Evolutionary conservation across 106 monocot species (phyloP).

Genomic region (Posidonia australis): DNA sequence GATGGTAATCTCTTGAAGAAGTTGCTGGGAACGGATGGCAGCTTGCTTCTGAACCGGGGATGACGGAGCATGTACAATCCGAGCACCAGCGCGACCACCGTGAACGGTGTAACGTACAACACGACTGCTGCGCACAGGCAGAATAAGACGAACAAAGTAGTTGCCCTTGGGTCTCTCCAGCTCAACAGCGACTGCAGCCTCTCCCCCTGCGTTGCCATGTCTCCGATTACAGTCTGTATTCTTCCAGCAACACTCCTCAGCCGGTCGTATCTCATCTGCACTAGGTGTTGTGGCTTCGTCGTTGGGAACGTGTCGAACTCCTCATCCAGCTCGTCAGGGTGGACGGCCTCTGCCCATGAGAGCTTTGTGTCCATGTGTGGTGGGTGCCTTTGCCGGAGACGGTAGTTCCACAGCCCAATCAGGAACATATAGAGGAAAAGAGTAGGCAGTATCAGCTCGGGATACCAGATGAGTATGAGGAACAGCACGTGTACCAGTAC

Average conservation of each 20-base stretch:
- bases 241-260: conserved; percentile 62
- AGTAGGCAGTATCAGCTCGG: conserved; percentile 61
- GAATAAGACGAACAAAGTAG: conserved; percentile 35
- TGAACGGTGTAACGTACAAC: conserved; percentile 42
- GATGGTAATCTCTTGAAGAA: conserved; percentile 40
- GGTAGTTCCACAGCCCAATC: conserved; percentile 57
- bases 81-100: conserved; percentile 30
- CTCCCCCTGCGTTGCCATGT: conserved; percentile 71
- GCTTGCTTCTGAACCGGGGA: conserved; percentile 29
- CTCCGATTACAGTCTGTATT: conserved; percentile 70
- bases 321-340: conserved; percentile 66
- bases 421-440: conserved; percentile 66
- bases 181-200: conserved; percentile 43
- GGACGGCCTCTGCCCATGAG: conserved; percentile 45
- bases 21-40: conserved; percentile 35
- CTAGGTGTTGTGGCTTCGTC: conserved; percentile 31
- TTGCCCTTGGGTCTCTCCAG: conserved; percentile 71
- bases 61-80: conserved; percentile 42
- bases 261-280: conserved; percentile 63
- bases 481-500: conserved; percentile 49
- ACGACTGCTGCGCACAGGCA: conserved; percentile 42
- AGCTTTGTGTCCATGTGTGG: conserved; percentile 65
- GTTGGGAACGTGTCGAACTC: conserved; percentile 80
- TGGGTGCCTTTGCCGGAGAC: conserved; percentile 40
- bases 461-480: conserved; percentile 49